Base-by-base conservation (phyloP, 345 rosid species). In the Eucalyptus leucophloia region DNA sequence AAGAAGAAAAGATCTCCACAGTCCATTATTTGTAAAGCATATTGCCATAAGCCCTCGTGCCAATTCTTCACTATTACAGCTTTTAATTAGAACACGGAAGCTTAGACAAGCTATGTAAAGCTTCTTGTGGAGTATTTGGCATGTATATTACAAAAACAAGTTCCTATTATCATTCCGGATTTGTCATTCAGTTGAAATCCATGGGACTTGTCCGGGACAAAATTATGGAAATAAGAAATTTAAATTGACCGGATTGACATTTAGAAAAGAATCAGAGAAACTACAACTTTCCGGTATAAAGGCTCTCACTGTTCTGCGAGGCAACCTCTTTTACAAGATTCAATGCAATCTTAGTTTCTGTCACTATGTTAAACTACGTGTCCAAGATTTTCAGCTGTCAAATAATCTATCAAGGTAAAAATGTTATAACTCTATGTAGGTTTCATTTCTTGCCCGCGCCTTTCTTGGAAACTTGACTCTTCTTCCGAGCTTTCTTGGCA, bases 401-500 rank as follows among this genome's bases (percentile, higher is more conserved):
- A 86, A 17, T 24, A 49, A 86, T 86, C 87, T 49, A 86, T 62
- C 86, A 1, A 81, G 30, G 49, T 47, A 89, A 45, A 45, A 60
- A 86, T 69, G 60, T 54, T 77, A 49, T 32, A 32, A 72, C 51
- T 56, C 62, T 32, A 40, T 67, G 56, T 7, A 18, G 37, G 86
- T 87, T 89, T 93, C 91, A 93, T 92, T 92, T 93, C 92, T 88
- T 94, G 49, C 85, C 87, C 69, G 91, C 87, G 91, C 90, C 85
- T 92, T 93, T 96, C 94, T 94, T 95, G 54, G 95, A 90, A 65
- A 42, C 90, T 69, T 72, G 92, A 8, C 91, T 90, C 92, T 88
- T 94, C 96, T 94, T 97, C 90, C 91, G 93, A 87, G 85, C 93
- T 92, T 91, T 96, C 91, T 94, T 95, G 50, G 95, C 90, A 88